Evolutionary conservation across 306 rosid genomes (phyloP).

Genomic region (Trifolium pratense): DNA sequence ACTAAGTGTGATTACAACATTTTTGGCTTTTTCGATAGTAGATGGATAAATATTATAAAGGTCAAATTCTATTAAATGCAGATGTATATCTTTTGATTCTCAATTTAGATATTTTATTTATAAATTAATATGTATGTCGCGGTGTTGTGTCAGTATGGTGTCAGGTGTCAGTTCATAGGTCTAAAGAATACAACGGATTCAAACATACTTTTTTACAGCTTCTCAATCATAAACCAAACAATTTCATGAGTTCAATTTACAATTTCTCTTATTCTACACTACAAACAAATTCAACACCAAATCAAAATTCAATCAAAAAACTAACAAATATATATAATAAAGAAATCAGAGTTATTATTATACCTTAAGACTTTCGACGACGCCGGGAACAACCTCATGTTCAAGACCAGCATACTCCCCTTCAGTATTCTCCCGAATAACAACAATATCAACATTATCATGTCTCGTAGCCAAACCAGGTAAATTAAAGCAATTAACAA

Average conservation of each 20-base stretch:
- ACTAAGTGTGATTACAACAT: too few species aligned
- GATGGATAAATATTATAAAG: too few species aligned
- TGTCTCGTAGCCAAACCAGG: conserved; percentile 79
- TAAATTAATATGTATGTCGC: too few species aligned
- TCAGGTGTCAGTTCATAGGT: too few species aligned
- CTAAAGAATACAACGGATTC: background rate
- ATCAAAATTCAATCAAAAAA: background rate
- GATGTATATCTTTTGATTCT: too few species aligned
- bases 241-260: background rate
- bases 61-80: too few species aligned
- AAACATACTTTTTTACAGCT: background rate
- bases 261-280: background rate
- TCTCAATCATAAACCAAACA: background rate
- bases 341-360: too few species aligned
- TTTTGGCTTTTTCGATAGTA: too few species aligned
- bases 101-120: too few species aligned
- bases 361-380: conserved; percentile 93
- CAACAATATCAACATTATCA: conserved; percentile 80
- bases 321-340: background rate
- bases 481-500: conserved; percentile 75
- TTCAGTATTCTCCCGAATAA: conserved; percentile 85
- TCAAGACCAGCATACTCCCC: conserved; percentile 91
- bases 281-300: background rate
- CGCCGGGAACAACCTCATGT: conserved; percentile 94
- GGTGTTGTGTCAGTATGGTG: too few species aligned